A percentile compares a stretch with the other conserved stretches of the same genome.
These are phyloP conservation scores for Calocera cornea DNA, from an alignment of 768 basidiomycete species.

Conservation along the genomic window DNA sequence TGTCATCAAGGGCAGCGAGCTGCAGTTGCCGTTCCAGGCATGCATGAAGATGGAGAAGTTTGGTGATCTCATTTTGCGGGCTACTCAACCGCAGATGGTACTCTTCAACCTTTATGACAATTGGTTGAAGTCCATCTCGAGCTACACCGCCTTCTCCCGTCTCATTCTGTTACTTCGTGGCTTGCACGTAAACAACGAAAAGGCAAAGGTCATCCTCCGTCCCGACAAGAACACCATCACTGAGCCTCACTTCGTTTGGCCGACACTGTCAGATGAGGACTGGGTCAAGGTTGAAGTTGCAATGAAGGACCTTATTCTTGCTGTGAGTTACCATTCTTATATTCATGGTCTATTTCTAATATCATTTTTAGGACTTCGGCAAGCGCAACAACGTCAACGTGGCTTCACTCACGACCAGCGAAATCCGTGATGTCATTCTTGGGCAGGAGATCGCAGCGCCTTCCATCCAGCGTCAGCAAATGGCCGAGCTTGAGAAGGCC, in stretches of 20 bases:
- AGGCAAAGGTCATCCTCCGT: constrained; percentile 95
- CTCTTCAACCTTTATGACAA: constrained; percentile 97
- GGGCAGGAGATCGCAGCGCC: constrained; percentile 97
- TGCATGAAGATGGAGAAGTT: constrained; percentile 99
- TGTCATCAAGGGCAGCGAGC: constrained; percentile 97
- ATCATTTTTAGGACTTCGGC: constrained; percentile 66
- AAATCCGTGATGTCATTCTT: constrained; percentile 95
- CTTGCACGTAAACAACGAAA: constrained; percentile 97
- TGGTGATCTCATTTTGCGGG: constrained; percentile 90
- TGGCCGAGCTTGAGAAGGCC: constrained; percentile 97
- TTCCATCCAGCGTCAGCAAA: constrained; percentile 87
- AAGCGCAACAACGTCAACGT: constrained; percentile 99
- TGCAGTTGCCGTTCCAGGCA: constrained; percentile 98
- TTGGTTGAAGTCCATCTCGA: constrained; percentile 98
- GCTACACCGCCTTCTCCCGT: constrained; percentile 97
- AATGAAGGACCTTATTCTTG: constrained; percentile 91
- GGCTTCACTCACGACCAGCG: constrained; percentile 88
- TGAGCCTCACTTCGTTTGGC: constrained; percentile 97
- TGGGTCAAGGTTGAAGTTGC: constrained; percentile 99
- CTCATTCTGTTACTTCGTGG: constrained; percentile 93
- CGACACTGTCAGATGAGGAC: constrained; percentile 79
- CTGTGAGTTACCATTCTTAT: constrained; percentile 33
- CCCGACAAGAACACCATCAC: constrained; percentile 96
- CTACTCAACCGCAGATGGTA: constrained; percentile 98
- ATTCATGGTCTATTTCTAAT: not conserved